These are phyloP conservation scores for Striga hermonthica DNA, from an alignment of 305 asterid species.

Conservation along the genomic window DNA sequence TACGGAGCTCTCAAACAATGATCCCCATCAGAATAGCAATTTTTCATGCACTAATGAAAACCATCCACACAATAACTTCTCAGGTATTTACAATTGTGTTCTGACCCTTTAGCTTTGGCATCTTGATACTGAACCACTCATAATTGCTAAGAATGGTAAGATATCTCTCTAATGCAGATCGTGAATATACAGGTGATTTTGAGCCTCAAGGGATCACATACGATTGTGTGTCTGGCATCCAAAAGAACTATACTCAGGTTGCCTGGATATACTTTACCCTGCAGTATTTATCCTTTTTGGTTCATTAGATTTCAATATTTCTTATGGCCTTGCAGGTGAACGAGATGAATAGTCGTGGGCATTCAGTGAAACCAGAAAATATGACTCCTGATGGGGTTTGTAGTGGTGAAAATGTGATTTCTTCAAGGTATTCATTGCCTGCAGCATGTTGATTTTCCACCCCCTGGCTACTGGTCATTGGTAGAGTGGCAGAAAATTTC, in stretches of 20 bases:
- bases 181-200: slow-evolving; percentile 38
- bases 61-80: slow-evolving; percentile 24
- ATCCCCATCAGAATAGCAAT: slow-evolving; percentile 25
- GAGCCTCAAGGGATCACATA: slow-evolving; percentile 45
- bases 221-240: slow-evolving; percentile 33
- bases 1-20: slow-evolving; percentile 32
- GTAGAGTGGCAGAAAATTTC: neutral
- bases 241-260: slow-evolving; percentile 48
- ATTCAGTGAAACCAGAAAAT: slow-evolving; percentile 39
- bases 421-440: slow-evolving; percentile 39
- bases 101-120: slow-evolving; percentile 27
- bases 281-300: slow-evolving; percentile 16
- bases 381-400: slow-evolving; percentile 38
- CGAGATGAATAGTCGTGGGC: slow-evolving; percentile 33
- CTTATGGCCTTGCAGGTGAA: slow-evolving; percentile 32
- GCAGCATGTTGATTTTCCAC: neutral
- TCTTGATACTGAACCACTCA: slow-evolving; percentile 13
- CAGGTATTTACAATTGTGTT: slow-evolving; percentile 21
- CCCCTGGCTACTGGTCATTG: neutral
- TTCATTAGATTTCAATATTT: slow-evolving; percentile 20
- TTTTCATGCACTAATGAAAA: slow-evolving; percentile 21
- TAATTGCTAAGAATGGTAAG: slow-evolving; percentile 14
- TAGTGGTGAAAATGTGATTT: slow-evolving; percentile 31
- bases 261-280: slow-evolving; percentile 20
- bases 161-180: slow-evolving; percentile 41